Conservation (phyloP, 176 grass and related monocot species). For the Oryza australiensis region DNA sequence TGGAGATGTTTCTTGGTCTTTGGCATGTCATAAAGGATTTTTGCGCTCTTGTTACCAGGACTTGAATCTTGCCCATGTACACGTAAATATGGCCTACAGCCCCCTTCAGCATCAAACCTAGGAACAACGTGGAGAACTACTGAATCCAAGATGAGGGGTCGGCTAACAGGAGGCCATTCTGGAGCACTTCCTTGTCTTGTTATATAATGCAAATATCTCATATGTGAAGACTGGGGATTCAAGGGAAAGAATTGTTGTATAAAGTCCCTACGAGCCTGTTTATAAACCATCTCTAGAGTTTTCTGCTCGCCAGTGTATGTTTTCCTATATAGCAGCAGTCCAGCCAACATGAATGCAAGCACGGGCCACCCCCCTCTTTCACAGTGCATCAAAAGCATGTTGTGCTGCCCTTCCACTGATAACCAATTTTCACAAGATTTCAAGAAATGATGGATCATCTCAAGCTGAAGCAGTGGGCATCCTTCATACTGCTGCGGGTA, state of each 20-base stretch:
- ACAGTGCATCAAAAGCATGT: conserved; percentile 94
- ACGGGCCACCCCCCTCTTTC: conserved; percentile 94
- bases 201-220: conserved; percentile 95
- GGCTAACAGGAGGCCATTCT: conserved; percentile 74
- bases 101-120: conserved; percentile 64
- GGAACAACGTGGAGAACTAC: conserved; percentile 65
- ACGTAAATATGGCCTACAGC: conserved; percentile 75
- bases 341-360: conserved; percentile 91
- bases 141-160: conserved; percentile 59
- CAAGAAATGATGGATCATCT: conserved; percentile 98
- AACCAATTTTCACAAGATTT: conserved; percentile 96
- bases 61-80: conserved; percentile 78
- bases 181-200: conserved; percentile 75
- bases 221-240: conserved; percentile 92
- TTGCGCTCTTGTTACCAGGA: conserved; percentile 68
- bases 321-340: conserved; percentile 84
- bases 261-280: conserved; percentile 85
- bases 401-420: conserved; percentile 88
- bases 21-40: conserved; percentile 73
- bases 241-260: conserved; percentile 81
- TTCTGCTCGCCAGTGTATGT: conserved; percentile 84
- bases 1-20: conserved; percentile 68
- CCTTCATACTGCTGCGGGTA: conserved; percentile 93
- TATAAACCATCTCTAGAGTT: conserved; percentile 97
- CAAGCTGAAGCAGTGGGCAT: conserved; percentile 86